These are phyloP conservation scores for Pleurotus cornucopiae DNA, from an alignment of 768 basidiomycete species.

Conservation along the genomic window DNA sequence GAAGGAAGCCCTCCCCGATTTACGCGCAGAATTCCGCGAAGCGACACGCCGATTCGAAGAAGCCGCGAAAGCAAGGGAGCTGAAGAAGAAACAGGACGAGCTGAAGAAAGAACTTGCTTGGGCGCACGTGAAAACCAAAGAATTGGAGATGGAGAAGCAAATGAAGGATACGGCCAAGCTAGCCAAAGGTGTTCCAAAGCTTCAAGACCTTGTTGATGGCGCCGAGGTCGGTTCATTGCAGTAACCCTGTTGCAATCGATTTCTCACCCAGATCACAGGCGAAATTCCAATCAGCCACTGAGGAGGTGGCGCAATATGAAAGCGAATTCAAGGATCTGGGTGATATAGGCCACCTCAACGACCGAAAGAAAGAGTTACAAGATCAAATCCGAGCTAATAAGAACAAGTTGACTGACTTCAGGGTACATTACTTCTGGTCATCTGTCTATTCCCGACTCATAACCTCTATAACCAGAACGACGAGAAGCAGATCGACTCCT, in stretches of 20 bases:
- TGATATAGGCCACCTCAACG: slow-evolving; percentile 25
- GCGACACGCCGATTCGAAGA: slow-evolving; percentile 62
- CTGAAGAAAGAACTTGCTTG: slow-evolving; percentile 83
- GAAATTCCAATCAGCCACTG: slow-evolving; percentile 24
- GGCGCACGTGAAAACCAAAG: slow-evolving; percentile 75
- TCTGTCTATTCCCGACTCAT: not conserved
- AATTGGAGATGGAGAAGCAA: slow-evolving; percentile 42
- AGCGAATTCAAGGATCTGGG: slow-evolving; percentile 24
- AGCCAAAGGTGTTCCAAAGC: slow-evolving; percentile 30
- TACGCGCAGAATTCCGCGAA: slow-evolving; percentile 54
- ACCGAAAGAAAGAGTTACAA: slow-evolving; percentile 42
- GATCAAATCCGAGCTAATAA: slow-evolving; percentile 44
- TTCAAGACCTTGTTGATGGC: slow-evolving; percentile 27
- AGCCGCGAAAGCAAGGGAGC: slow-evolving; percentile 69
- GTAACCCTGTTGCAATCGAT: not conserved
- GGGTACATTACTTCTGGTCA: slow-evolving; percentile 28
- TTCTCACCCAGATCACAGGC: slow-evolving; percentile 16
- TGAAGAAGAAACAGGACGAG: slow-evolving; percentile 61
- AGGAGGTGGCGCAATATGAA: slow-evolving; percentile 27
- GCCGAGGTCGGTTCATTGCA: slow-evolving; percentile 26
- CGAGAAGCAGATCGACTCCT: slow-evolving; percentile 43
- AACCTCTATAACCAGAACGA: slow-evolving; percentile 35
- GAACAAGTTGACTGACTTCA: slow-evolving; percentile 34
- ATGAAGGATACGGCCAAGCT: slow-evolving; percentile 30
- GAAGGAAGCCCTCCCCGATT: slow-evolving; percentile 73